Conservation (phyloP, 805 yeast genomes). For the Candida morakotiae region DNA sequence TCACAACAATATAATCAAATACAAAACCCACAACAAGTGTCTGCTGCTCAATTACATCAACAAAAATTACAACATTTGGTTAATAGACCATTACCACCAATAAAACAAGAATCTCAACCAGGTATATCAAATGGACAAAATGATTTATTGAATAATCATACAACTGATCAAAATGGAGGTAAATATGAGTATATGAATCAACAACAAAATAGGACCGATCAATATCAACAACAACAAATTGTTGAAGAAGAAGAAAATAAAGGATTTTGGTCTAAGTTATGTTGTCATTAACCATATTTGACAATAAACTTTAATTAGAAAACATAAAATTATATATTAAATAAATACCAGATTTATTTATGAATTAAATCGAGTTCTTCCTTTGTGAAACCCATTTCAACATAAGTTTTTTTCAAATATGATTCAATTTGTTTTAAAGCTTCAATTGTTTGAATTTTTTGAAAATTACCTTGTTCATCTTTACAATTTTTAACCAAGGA, state of each 20-base stretch:
- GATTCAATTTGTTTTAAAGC: slow-evolving; percentile 19
- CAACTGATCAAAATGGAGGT: slow-evolving; percentile 18
- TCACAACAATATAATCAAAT: slow-evolving; percentile 7
- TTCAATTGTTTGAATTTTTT: slow-evolving; percentile 20
- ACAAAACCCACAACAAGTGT: slow-evolving; percentile 31
- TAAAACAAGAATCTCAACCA: slow-evolving; percentile 36
- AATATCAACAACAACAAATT: slow-evolving; percentile 38
- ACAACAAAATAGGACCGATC: slow-evolving; percentile 16
- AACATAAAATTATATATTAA: not conserved
- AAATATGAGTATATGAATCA: slow-evolving; percentile 11
- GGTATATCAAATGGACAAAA: slow-evolving; percentile 5
- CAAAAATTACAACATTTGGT: slow-evolving; percentile 46
- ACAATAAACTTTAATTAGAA: not conserved
- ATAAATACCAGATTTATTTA: slow-evolving; percentile 2
- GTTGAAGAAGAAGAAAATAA: slow-evolving; percentile 31
- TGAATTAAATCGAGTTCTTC: slow-evolving; percentile 2
- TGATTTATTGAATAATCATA: slow-evolving; percentile 10
- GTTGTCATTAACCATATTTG: slow-evolving; percentile 31
- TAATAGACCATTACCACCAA: slow-evolving; percentile 46
- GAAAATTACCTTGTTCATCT: slow-evolving; percentile 16
- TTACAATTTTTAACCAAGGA: slow-evolving; percentile 15
- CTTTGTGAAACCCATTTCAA: slow-evolving; percentile 19
- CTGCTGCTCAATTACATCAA: slow-evolving; percentile 46
- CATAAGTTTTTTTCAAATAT: slow-evolving; percentile 20
- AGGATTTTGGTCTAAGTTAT: slow-evolving; percentile 40